Evolutionary conservation across 2,329 filamentous ascomycete genomes (phyloP).

Genomic region (Aspergillus sp.): DNA sequence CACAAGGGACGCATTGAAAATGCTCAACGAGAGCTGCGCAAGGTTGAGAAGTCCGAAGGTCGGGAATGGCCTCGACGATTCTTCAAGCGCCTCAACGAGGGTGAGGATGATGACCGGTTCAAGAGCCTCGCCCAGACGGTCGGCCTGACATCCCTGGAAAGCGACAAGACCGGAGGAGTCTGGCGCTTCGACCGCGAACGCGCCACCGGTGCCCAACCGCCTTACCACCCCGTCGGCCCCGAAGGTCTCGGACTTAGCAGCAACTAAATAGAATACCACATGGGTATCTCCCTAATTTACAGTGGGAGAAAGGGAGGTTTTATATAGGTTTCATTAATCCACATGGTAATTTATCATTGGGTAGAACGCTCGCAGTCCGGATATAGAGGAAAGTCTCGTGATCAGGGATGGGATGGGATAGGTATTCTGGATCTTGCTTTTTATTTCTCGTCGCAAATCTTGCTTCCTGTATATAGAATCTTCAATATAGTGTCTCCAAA

Average conservation of each 20-base stretch:
- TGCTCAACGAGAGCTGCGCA: conserved; percentile 74
- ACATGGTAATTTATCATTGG: neutral
- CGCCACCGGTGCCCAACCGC: conserved; percentile 43
- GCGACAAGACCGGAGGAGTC: conserved; percentile 66
- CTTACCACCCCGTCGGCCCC: conserved; percentile 42
- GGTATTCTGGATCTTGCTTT: neutral
- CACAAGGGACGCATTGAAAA: conserved; percentile 92
- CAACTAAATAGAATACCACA: neutral
- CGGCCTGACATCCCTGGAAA: conserved; percentile 50
- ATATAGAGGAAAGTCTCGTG: neutral
- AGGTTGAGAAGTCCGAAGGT: conserved; percentile 71
- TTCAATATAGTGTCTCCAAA: neutral
- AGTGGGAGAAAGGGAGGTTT: neutral
- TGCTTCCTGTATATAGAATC: neutral
- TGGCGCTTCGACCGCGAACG: conserved; percentile 66
- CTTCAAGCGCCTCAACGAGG: conserved; percentile 57
- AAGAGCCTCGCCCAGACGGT: conserved; percentile 44
- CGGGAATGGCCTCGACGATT: conserved; percentile 80
- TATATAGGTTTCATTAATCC: neutral
- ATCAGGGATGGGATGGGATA: neutral
- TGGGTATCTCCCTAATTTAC: neutral
- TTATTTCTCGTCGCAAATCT: neutral
- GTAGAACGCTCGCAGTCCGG: neutral
- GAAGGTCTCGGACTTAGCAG: conserved; percentile 39
- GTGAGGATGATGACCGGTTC: conserved; percentile 40